Evolutionary conservation across 805 yeast species (phyloP).

Genomic region (Kuraishia ogatae): DNA sequence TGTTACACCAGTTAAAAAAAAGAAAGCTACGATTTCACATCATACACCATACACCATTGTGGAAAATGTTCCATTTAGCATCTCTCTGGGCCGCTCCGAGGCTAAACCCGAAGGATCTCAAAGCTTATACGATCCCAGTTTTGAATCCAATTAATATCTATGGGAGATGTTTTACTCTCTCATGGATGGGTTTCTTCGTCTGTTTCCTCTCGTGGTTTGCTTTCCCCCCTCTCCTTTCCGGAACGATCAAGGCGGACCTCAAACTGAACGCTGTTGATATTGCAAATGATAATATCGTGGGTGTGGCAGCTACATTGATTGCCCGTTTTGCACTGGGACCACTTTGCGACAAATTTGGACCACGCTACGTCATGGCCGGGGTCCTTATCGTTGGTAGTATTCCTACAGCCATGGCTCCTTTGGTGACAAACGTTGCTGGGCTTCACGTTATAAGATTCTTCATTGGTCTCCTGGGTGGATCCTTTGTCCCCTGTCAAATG

Average conservation of each 20-base stretch:
- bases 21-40: not conserved
- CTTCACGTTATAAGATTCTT: conserved; percentile 20
- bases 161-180: conserved; percentile 17
- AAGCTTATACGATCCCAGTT: conserved; percentile 17
- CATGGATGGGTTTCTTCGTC: conserved; percentile 23
- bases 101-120: conserved; percentile 17
- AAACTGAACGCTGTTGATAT: conserved; percentile 15
- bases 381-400: conserved; percentile 17
- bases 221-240: conserved; percentile 21
- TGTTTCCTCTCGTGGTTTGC: conserved; percentile 24
- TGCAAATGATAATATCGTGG: conserved; percentile 22
- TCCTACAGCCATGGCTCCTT: conserved; percentile 20
- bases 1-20: not conserved
- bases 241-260: conserved; percentile 15
- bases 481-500: conserved; percentile 21
- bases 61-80: conserved; percentile 5
- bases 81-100: conserved; percentile 15
- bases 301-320: conserved; percentile 19
- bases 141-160: conserved; percentile 16
- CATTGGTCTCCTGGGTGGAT: conserved; percentile 23
- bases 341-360: conserved; percentile 19
- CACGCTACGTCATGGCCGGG: conserved; percentile 18
- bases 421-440: conserved; percentile 14
- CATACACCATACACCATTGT: not conserved
- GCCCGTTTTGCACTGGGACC: conserved; percentile 21